Base-by-base conservation (phyloP, 148 eudicot species). In the Diospyros lotus region DNA sequence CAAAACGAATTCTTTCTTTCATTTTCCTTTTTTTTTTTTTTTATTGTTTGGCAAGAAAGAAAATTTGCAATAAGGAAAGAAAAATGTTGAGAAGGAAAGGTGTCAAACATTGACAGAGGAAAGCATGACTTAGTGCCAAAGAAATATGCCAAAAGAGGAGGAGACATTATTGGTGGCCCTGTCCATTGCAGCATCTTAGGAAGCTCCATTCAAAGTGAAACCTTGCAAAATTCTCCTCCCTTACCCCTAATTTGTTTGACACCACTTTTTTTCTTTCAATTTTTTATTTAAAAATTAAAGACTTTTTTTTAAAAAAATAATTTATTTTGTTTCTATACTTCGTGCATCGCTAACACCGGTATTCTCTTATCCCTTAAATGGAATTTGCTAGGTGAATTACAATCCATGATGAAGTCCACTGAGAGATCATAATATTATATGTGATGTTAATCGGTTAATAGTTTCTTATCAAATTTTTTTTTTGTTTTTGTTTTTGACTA, bases 141-240 rank as follows among this genome's bases (percentile, higher is more conserved):
- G 71, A 50, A 28, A 39, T 67, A 28, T 18, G 71, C 56, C 14
- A 10, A 11, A 51, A 10, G 38, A 68, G 7, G 1, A 4, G 7
- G 58, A 42, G 12, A 68, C 42, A 28, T 68, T 51, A 50, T 50
- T 68, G 43, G 58, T 51, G 56, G 56, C 54, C 70, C 8, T 48
- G 40, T 17, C n/a, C 68, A 66, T 66, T n/a, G 44, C 39, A 68
- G 71, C 52, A 50, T 68, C 71, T 12, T 12, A 48, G 71, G 71
- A 50, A 68, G 48, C 71, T 50, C 6, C 71, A 50, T 0, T 9
- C 42, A 50, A 50, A 28, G 71, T 68, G 6, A 48, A 9, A 13
- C 28, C 18, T n/a, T 6, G 17, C 45, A 48, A 67, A 17, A 15
- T 50, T 2, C 6, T 65, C 10, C 68, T 15, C 44, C 68, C 42